Evolutionary conservation across 192 early-diverging fungal species (phyloP), one percentile per base, ranked within the genome.

Genomic region (Geranomyces variabilis): DNA sequence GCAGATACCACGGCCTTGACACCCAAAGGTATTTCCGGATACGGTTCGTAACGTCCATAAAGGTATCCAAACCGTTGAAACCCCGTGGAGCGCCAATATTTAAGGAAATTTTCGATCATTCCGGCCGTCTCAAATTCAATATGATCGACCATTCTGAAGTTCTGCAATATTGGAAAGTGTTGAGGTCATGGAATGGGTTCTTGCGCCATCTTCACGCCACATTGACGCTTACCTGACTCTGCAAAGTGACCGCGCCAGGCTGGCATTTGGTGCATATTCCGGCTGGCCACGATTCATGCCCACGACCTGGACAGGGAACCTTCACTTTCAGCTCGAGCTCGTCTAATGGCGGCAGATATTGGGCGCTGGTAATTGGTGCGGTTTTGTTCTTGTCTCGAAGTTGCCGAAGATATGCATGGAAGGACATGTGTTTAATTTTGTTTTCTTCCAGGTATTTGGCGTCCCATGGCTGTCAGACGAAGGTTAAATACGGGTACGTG

Each of bases 261-360:
- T 99, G 97, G 73, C 97, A 99, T 80, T 96, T 96, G 31, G 94
- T 92, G 83, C 97, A 99, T 74, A 99, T 98, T 31, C 94, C 93
- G 56, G 84, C 90, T 0, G 97, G 97, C 89, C 92, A 99, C 53
- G 93, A 85, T 21, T 90, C 88, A 79, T 99, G 97, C 0, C 87
- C 87, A 17, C 85, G 82, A 13, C 77, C 71, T 33, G 82, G 85
- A 79, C 97, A 99, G 34, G 88, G 87, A 14, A 81, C 66, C 59
- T 92, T 92, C 19, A 97, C 93, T n/a, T 83, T 81, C 71, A 86
- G 92, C 45, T 90, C 83, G 10, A 87, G 90, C 33, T 92, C 93
- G 60, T 98, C 97, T 30, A 99, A 82, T 22, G 96, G 94, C 43
- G 93, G 91, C 29, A 91, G 75, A 69, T 82, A 86, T 28, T 68